A percentile compares a stretch with the other conserved stretches of the same genome.
These are phyloP conservation scores for Ustilago tritici DNA, from an alignment of 1,284 basidiomycete genomes.

Conservation along the genomic window DNA sequence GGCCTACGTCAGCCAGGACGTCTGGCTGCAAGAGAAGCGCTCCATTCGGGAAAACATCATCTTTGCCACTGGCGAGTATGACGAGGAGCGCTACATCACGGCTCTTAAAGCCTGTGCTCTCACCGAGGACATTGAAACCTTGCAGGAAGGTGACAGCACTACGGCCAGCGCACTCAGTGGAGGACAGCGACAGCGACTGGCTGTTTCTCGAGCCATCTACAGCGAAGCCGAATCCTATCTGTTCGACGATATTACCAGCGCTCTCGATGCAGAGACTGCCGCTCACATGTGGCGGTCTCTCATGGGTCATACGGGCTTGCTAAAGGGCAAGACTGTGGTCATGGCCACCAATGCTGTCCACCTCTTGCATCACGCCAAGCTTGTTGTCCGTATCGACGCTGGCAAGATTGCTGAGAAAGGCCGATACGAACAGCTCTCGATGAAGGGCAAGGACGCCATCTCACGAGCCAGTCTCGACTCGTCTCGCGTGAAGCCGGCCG, in stretches of 20 bases:
- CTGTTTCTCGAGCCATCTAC: conserved; percentile 66
- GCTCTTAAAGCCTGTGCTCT: conserved; percentile 62
- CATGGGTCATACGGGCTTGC: conserved; percentile 41
- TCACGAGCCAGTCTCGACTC: conserved; percentile 50
- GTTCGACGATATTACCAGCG: conserved; percentile 66
- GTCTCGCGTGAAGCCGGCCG: conserved; percentile 8
- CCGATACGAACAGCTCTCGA: conserved; percentile 40
- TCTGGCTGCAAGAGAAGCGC: conserved; percentile 60
- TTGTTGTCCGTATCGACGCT: conserved; percentile 46
- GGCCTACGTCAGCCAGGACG: conserved; percentile 62
- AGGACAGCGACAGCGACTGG: conserved; percentile 63
- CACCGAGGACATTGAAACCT: conserved; percentile 47
- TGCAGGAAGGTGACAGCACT: conserved; percentile 62
- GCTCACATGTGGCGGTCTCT: conserved; percentile 71
- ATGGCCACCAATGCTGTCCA: conserved; percentile 62
- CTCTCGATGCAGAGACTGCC: conserved; percentile 76
- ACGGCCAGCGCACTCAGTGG: conserved; percentile 62
- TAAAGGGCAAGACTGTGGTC: conserved; percentile 48
- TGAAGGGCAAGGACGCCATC: conserved; percentile 55
- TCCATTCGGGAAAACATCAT: conserved; percentile 64
- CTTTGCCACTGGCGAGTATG: conserved; percentile 55
- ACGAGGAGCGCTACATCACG: conserved; percentile 51
- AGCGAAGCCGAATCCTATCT: conserved; percentile 58
- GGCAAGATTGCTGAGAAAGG: conserved; percentile 56
- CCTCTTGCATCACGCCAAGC: conserved; percentile 39